Percentiles rank a stretch among this genome's conserved stretches.
phyloP scores from a whole-genome alignment of 208 protist genomes.

The Tritrichomonas musculus region DNA sequence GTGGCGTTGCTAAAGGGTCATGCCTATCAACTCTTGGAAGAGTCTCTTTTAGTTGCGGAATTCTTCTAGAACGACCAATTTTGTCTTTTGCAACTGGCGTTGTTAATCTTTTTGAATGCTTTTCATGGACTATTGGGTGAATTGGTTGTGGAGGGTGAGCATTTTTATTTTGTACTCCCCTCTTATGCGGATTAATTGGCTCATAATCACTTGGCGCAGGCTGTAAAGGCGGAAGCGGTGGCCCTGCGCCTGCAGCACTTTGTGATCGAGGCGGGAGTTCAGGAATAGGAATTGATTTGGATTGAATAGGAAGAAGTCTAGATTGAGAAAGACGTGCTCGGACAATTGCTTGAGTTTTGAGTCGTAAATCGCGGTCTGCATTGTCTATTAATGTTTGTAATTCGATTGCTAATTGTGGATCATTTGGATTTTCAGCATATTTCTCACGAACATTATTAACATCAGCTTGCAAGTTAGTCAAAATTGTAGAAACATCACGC shows the following conservation, averaged over 20 bases:
- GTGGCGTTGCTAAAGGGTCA: background rate
- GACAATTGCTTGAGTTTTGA: conserved; percentile 21
- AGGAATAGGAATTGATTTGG: background rate
- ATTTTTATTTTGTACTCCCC: too few relatives aligned
- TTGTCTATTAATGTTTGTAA: conserved; percentile 30
- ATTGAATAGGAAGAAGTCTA: background rate
- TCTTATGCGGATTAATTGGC: too few relatives aligned
- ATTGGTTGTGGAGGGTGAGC: background rate
- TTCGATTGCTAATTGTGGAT: background rate
- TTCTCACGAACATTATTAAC: background rate
- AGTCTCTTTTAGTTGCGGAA: too few relatives aligned
- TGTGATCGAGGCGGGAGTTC: background rate
- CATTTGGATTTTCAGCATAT: background rate
- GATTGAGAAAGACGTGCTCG: background rate
- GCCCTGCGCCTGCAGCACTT: background rate
- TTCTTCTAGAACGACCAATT: too few relatives aligned
- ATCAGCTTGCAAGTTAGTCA: background rate
- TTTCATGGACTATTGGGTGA: background rate
- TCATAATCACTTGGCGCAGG: background rate
- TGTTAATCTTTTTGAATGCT: too few relatives aligned
- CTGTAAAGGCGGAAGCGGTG: background rate
- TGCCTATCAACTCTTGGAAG: background rate
- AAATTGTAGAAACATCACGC: background rate
- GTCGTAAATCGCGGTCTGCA: background rate
- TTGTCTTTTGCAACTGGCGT: too few relatives aligned